These are phyloP conservation scores for Chiua virens DNA, from an alignment of 768 basidiomycete species.

Conservation along the genomic window DNA sequence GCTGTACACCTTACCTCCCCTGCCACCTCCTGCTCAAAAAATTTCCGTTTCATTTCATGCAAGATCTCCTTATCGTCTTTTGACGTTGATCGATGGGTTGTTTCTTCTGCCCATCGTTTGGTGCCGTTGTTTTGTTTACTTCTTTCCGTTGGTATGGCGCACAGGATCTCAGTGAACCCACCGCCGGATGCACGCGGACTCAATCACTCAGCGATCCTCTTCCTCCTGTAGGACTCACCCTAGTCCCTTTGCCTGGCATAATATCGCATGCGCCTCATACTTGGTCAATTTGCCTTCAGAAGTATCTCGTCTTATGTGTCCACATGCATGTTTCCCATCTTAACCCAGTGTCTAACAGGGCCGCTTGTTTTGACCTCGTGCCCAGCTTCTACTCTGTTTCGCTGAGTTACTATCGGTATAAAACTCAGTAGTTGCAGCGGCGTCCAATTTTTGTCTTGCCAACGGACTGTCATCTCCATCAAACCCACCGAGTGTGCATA, in stretches of 20 bases:
- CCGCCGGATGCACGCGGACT: constrained; percentile 25
- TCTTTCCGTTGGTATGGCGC: constrained; percentile 16
- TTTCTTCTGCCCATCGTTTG: constrained; percentile 10
- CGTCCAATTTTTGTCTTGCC: constrained; percentile 38
- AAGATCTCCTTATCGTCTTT: constrained; percentile 13
- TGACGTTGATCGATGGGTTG: constrained; percentile 15
- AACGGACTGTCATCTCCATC: constrained; percentile 35
- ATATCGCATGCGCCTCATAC: constrained; percentile 5
- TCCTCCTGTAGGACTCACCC: constrained; percentile 4
- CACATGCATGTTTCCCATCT: constrained; percentile 23
- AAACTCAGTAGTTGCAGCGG: constrained; percentile 39
- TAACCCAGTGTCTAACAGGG: constrained; percentile 26
- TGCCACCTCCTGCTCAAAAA: constrained; percentile 10
- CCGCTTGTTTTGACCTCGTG: constrained; percentile 37
- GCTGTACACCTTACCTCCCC: constrained; percentile 19
- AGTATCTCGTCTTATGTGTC: constrained; percentile 13
- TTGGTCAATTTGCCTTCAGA: constrained; percentile 13
- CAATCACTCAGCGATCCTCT: constrained; percentile 28
- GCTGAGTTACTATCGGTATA: constrained; percentile 41
- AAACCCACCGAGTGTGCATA: constrained; percentile 17
- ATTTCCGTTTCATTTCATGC: constrained; percentile 15
- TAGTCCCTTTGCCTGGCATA: constrained; percentile 5
- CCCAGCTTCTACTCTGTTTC: constrained; percentile 39
- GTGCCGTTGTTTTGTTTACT: constrained; percentile 10
- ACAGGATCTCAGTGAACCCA: constrained; percentile 18